Evolutionary conservation across 306 rosid genomes (phyloP).

Genomic region (Dalbergia cochinchinensis): DNA sequence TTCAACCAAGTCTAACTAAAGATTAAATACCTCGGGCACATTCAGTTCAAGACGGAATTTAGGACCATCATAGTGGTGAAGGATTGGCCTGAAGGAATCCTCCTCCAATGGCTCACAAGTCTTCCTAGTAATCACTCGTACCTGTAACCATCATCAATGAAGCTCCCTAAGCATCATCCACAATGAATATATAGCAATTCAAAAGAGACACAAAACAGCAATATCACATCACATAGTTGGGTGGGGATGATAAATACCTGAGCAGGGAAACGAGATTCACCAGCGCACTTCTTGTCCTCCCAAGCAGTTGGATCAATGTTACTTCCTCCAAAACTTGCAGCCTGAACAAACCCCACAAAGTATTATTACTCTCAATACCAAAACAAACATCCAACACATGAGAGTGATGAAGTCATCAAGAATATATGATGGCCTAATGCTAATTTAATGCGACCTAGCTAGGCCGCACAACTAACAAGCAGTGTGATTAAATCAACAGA

Average conservation of each 20-base stretch:
- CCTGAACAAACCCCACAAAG: conserved; percentile 58
- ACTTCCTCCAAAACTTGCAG: conserved; percentile 95
- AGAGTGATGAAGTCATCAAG: neutral
- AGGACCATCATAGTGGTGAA: conserved; percentile 99
- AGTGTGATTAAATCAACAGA: neutral
- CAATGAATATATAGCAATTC: neutral
- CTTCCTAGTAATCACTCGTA: conserved; percentile 80
- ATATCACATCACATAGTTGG: neutral
- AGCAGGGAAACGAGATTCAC: conserved; percentile 99
- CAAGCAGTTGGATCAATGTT: conserved; percentile 96
- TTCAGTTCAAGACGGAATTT: conserved; percentile 95
- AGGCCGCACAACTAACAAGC: neutral
- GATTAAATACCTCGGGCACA: conserved; percentile 80
- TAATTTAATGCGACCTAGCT: neutral
- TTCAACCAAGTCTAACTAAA: neutral
- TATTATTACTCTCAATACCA: conserved; percentile 14
- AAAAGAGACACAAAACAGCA: neutral
- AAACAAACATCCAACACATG: neutral
- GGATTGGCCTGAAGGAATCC: conserved; percentile 99
- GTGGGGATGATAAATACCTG: conserved; percentile 72
- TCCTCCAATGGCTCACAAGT: conserved; percentile 90
- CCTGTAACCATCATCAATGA: conserved; percentile 56
- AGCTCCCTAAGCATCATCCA: conserved; percentile 11
- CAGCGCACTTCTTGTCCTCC: conserved; percentile 96
- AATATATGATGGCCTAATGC: neutral